Base-by-base conservation (phyloP, 805 yeast species). In the Metschnikowia dekortorum region DNA sequence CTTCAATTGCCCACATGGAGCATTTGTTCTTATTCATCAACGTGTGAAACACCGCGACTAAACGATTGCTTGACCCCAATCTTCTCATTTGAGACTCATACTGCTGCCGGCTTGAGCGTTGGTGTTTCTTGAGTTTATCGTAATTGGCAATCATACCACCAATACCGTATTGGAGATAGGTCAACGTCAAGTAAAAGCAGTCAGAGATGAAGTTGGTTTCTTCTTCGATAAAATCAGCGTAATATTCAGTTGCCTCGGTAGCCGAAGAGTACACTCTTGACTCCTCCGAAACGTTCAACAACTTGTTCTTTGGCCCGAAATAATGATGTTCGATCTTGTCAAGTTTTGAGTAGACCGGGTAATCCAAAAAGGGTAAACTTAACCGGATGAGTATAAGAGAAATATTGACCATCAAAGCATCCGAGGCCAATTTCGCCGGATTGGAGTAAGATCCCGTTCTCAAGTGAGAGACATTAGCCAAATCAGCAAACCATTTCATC, bases 371-470 rank as follows among this genome's bases (percentile, higher is more conserved):
- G 31, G 99, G 99, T 62, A 83, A 81, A 34, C 96, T 84, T 52
- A 94, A 78, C 59, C 79, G 81, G 52, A 86, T 76, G 53, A 90
- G 69, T 1, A 91, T 72, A 53, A 82, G 63, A 0, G 90, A 74
- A 14, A 89, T 75, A 67, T 92, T 92, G 47, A 84, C 73, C 87
- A 90, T 86, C 53, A 94, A 78, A 1, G 89, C 89, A 70, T 92
- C 89, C 7, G 88, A 75, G 1, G 96, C 83, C 46, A 87, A 70
- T 50, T 81, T 78, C 13, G 74, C 71, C 10, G 81, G 78, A 58
- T 85, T 83, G 2, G 91, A 85, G 64, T 88, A 96, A 55, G 85
- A 83, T 47, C 96, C 96, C 59, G 89, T 79, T 69, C 98, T 82
- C 57, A 89, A 77, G 66, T 90, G 97, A 63, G 91, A 90, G 46